Evolutionary conservation across 2,329 filamentous ascomycete species (phyloP), one percentile per base, ranked within the genome.

Genomic region (Colletotrichum aenigma): DNA sequence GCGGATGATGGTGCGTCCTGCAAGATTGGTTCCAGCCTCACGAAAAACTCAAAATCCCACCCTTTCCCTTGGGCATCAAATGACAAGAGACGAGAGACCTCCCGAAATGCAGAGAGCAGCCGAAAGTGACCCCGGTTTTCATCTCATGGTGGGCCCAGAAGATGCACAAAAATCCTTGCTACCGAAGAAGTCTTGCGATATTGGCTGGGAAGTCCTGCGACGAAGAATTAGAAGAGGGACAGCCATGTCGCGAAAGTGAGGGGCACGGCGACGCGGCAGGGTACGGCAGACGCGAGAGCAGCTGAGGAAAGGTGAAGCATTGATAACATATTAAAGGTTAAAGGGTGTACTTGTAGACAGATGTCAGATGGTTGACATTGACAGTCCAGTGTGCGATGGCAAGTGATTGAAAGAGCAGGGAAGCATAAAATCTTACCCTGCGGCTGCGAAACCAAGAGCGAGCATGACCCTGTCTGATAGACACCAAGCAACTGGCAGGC

Each of bases 41-140:
- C 48, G 56, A 73, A 73, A 75, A 75, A 75, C 73, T 75, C 73
- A 73, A 75, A 75, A 75, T 52, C 70, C 56, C 73, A 58, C 73
- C 70, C 66, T 34, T 58, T 43, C 26, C 56, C 64, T 43, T 65
- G 73, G 70, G 70, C 70, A 68, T 65, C 70, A 75, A 75, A 75
- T 75, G 56, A 58, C 64, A 73, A 58, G 70, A 68, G 32, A 32
- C n/a, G 64, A 68, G 56, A 75, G 24, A 30, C 56, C 32, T 55
- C 34, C 70, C 48, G 38, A 68, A 68, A 68, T 64, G 70, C 70
- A 69, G 56, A 73, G 56, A 73, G 68, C 70, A 73, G 43, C 70
- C 64, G 70, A 75, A 73, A 65, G 43, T 73, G 70, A 73, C 64
- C 64, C 70, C 64, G 58, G 64, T 60, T 58, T 68, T 52, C 24